Conservation (phyloP, 495 filamentous ascomycete genomes). For the Aspergillus ellipticus region DNA sequence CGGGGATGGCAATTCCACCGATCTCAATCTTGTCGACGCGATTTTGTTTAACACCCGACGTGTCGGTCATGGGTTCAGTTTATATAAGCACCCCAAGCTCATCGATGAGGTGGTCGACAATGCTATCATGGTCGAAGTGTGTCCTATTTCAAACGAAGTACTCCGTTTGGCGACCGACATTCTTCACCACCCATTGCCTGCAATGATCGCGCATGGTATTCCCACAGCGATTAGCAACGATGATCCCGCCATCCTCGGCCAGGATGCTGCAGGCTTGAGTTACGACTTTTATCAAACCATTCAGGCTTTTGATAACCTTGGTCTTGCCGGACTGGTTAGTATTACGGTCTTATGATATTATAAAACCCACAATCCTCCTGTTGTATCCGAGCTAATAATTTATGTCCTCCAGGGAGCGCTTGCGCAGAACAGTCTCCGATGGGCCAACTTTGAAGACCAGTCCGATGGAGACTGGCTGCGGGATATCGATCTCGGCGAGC, state of each 20-base stretch:
- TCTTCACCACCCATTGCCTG: slow-evolving; percentile 19
- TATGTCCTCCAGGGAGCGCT: slow-evolving; percentile 10
- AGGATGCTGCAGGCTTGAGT: slow-evolving; percentile 15
- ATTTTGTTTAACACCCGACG: slow-evolving; percentile 18
- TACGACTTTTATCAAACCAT: slow-evolving; percentile 21
- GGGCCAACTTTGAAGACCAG: slow-evolving; percentile 21
- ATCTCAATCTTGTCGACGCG: slow-evolving; percentile 20
- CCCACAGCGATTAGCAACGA: slow-evolving; percentile 22
- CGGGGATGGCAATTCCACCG: slow-evolving; percentile 22
- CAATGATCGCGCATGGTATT: slow-evolving; percentile 20
- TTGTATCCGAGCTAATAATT: not conserved
- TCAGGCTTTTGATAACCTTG: slow-evolving; percentile 21
- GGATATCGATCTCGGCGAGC: slow-evolving; percentile 14
- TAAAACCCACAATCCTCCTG: too few species aligned
- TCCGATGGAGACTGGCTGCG: slow-evolving; percentile 13
- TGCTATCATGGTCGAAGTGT: slow-evolving; percentile 18
- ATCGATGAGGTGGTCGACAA: slow-evolving; percentile 15
- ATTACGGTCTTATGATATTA: too few species aligned
- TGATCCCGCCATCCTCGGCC: slow-evolving; percentile 20
- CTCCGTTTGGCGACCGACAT: slow-evolving; percentile 18
- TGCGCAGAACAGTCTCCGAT: slow-evolving; percentile 19
- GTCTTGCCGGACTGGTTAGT: slow-evolving; percentile 17
- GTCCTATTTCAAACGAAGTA: slow-evolving; percentile 24
- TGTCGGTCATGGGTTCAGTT: slow-evolving; percentile 22
- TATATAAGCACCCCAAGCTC: slow-evolving; percentile 22